Base-by-base conservation (phyloP, 2,329 filamentous ascomycete genomes). In the Fusarium tjaetaba region DNA sequence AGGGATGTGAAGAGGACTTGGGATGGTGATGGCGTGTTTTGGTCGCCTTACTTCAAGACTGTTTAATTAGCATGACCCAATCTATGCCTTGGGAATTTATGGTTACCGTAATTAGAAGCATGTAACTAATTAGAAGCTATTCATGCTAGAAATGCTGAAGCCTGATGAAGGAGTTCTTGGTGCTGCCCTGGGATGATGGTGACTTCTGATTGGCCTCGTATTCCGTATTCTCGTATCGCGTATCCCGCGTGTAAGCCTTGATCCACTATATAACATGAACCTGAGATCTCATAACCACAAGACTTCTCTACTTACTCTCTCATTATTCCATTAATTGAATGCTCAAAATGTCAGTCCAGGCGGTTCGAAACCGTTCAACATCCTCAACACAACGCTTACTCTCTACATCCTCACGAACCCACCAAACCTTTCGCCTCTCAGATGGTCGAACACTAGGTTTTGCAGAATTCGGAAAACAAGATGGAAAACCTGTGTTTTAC, bases 371-470 rank as follows among this genome's bases (percentile, higher is more conserved):
- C 38, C 49, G 48, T 3, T n/a, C 30, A n/a, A 28, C 26, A 0
- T 45, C 20, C 1, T 20, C 42, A 10, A 34, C 28, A 2, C 20
- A 24, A 10, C 64, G 49, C 0, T 18, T 36, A 2, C 32, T 62
- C 1, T 9, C 22, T 36, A 56, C 38, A 45, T 22, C 20, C 7
- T 45, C 70, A 13, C 52, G 3, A 7, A 41, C 60, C 10, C 53
- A 51, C 26, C 81, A 82, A 58, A 79, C 71, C 16, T 74, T 84
- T 61, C 78, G 58, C 5, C 80, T 86, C 10, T 80, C 82, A 2
- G 82, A 84, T 65, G 83, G 84, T 10, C 82, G 85, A 6, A 73
- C 65, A 4, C 76, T 86, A 10, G 84, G 83, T 4, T 86, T 81
- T 41, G 81, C 83, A 4, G 81, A 84, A 59, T 84, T 81, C 49